Conservation (phyloP, 345 rosid species). For the Linum lewisii region DNA sequence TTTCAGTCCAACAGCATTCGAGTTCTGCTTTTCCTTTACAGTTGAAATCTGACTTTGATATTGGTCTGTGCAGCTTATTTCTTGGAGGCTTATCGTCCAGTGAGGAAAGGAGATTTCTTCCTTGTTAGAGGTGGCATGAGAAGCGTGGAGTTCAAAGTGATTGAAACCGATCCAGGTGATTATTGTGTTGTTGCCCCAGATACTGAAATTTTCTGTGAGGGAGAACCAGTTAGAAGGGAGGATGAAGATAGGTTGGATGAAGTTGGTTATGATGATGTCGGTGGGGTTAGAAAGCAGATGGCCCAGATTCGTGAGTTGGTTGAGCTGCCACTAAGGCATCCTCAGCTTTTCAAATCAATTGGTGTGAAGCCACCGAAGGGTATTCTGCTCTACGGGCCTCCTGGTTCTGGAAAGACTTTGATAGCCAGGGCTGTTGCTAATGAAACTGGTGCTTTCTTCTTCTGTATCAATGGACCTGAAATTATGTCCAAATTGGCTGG, state of each 20-base stretch:
- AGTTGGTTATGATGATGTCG: slow-evolving; percentile 70
- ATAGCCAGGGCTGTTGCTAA: slow-evolving; percentile 66
- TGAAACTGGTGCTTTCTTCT: slow-evolving; percentile 69
- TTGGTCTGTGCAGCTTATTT: slow-evolving; percentile 41
- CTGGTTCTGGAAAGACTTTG: slow-evolving; percentile 35
- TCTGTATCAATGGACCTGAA: slow-evolving; percentile 62
- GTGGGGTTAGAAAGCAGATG: slow-evolving; percentile 68
- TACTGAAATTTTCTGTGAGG: slow-evolving; percentile 64
- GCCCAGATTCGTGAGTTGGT: slow-evolving; percentile 70
- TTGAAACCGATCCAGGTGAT: slow-evolving; percentile 48
- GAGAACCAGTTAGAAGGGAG: slow-evolving; percentile 58
- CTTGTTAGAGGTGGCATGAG: slow-evolving; percentile 68
- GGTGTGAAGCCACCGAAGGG: slow-evolving; percentile 73
- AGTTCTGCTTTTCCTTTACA: not conserved
- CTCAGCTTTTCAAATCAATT: slow-evolving; percentile 60
- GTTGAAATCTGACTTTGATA: not conserved
- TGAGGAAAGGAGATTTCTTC: slow-evolving; percentile 60
- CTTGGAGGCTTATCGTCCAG: slow-evolving; percentile 57
- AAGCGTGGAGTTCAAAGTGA: slow-evolving; percentile 58
- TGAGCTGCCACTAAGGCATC: slow-evolving; percentile 62
- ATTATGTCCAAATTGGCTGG: slow-evolving; percentile 74
- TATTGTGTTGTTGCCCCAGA: slow-evolving; percentile 69
- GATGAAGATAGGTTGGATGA: slow-evolving; percentile 66
- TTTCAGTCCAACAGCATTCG: too few relatives aligned
- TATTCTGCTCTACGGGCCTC: slow-evolving; percentile 43